Evolutionary conservation across 352 stramenopile genomes (phyloP).

Genomic region (Phytopythium vexans): DNA sequence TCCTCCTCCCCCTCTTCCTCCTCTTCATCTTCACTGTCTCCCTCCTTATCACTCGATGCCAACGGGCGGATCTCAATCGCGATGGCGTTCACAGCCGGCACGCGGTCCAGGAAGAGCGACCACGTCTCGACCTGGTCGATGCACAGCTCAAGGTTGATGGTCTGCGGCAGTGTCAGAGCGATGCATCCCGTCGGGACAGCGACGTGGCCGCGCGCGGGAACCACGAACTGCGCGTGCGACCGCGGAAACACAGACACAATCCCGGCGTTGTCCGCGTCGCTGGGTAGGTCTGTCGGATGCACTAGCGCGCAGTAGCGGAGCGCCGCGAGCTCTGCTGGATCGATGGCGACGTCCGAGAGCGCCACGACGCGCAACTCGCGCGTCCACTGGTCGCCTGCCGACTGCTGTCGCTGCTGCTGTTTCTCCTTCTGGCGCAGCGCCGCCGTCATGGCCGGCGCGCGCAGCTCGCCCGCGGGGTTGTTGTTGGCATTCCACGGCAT

Average conservation of each 20-base stretch:
- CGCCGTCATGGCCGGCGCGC: conserved; percentile 62
- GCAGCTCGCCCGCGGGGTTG: conserved; percentile 78
- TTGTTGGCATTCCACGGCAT: conserved; percentile 88
- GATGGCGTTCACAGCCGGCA: conserved; percentile 36
- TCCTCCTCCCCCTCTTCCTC: conserved; percentile 12
- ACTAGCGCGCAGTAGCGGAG: conserved; percentile 55
- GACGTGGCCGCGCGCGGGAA: conserved; percentile 39
- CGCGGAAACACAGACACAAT: conserved; percentile 55
- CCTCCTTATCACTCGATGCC: conserved; percentile 2
- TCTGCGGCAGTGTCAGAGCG: conserved; percentile 54
- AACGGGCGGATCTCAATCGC: conserved; percentile 74
- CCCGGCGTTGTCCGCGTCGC: conserved; percentile 5
- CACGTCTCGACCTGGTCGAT: conserved; percentile 65
- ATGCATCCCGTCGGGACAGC: conserved; percentile 45
- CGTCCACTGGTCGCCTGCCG: conserved; percentile 22
- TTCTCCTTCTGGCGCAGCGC: conserved; percentile 53
- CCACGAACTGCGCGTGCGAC: conserved; percentile 74
- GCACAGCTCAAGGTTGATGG: conserved; percentile 84
- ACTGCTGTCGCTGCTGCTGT: conserved; percentile 40
- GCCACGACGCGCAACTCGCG: conserved; percentile 32
- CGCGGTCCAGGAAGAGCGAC: conserved; percentile 65
- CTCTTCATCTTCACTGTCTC: conserved; percentile 10
- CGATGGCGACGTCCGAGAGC: conserved; percentile 32
- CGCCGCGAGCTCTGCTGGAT: conserved; percentile 12
- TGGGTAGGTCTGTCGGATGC: conserved; percentile 60